Conservation (phyloP, 148 eudicot genomes). For the Rheum nobile region DNA sequence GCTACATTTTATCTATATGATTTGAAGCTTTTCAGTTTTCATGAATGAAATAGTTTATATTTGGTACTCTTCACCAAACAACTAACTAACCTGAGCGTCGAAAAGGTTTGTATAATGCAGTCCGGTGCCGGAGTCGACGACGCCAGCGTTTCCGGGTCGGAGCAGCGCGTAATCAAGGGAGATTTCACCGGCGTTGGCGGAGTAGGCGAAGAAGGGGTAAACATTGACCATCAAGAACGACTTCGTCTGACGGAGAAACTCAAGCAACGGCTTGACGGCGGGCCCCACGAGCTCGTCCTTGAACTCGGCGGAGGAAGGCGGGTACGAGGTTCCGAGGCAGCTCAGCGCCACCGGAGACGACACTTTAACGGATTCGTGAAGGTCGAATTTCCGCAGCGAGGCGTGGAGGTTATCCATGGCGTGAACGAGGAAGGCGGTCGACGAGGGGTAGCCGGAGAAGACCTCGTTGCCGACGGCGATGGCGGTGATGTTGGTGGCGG, state of each 20-base stretch:
- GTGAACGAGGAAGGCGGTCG: constrained; percentile 37
- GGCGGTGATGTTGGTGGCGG: constrained; percentile 30
- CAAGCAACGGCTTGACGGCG: background rate
- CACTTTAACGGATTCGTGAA: background rate
- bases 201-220: background rate
- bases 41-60: no score
- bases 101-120: constrained; percentile 41
- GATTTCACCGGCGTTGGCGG: background rate
- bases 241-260: background rate
- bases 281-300: background rate
- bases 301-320: background rate
- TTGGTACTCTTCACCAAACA: no score
- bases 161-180: background rate
- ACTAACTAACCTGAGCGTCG: constrained; percentile 63
- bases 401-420: constrained; percentile 59
- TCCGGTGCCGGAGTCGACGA: constrained; percentile 47
- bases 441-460: constrained; percentile 34
- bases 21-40: no score
- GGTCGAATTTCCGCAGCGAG: constrained; percentile 22
- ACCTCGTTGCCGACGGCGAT: constrained; percentile 91
- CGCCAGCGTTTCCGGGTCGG: constrained; percentile 24
- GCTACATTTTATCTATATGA: no score
- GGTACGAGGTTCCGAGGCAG: background rate
- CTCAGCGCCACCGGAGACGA: background rate
- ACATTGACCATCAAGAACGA: background rate